Percentiles rank a stretch among this genome's conserved stretches.
These are phyloP conservation scores for Diospyros lotus DNA, from an alignment of 148 eudicot species.

Conservation along the genomic window DNA sequence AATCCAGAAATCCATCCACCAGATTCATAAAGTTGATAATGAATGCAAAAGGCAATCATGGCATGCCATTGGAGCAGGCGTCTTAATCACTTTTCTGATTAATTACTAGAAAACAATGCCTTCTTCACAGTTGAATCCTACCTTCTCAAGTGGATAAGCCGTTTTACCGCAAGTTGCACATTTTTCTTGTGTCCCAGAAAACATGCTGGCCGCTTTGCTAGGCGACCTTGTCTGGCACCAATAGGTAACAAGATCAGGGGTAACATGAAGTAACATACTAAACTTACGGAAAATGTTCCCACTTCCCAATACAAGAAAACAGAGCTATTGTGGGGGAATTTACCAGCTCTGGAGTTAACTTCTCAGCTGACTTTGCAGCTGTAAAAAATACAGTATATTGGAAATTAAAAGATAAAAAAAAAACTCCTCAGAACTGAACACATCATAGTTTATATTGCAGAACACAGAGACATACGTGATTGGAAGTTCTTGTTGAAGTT, in stretches of 20 bases:
- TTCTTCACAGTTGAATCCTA: slow-evolving; percentile 11
- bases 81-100: background rate
- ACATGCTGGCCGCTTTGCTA: slow-evolving; percentile 87
- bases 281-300: background rate
- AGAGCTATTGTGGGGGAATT: slow-evolving; percentile 6
- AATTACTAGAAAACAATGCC: background rate
- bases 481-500: slow-evolving; percentile 85
- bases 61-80: background rate
- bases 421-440: background rate
- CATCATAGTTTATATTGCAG: background rate
- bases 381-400: slow-evolving; percentile 22
- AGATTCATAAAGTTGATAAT: background rate
- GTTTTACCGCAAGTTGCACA: slow-evolving; percentile 90
- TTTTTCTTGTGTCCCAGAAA: slow-evolving; percentile 92
- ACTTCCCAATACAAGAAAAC: background rate
- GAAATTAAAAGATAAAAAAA: background rate
- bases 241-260: slow-evolving; percentile 9
- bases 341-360: slow-evolving; percentile 73
- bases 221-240: slow-evolving; percentile 64
- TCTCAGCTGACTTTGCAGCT: slow-evolving; percentile 72
- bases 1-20: background rate
- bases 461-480: slow-evolving; percentile 48
- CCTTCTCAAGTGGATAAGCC: slow-evolving; percentile 91
- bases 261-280: background rate
- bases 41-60: background rate